These are phyloP conservation scores for Gymnopilus dilepis DNA, from an alignment of 768 basidiomycete genomes.

Conservation along the genomic window DNA sequence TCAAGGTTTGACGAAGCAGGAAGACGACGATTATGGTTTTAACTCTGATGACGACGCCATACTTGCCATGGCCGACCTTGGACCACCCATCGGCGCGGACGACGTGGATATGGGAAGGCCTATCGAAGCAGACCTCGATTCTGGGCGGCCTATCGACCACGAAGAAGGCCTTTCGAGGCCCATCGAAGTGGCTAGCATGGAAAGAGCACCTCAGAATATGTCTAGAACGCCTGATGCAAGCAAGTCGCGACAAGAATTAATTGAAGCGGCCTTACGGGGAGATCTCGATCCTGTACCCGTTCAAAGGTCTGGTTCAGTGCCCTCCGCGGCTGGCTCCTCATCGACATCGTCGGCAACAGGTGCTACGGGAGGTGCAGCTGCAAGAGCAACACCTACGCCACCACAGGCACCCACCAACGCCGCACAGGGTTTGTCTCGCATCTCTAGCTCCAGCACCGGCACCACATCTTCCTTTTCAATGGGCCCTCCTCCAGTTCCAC, in stretches of 20 bases:
- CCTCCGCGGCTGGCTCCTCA: neutral
- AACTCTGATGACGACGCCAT: conserved; percentile 73
- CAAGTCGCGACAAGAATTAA: conserved; percentile 24
- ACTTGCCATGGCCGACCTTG: conserved; percentile 59
- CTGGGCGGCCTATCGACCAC: conserved; percentile 48
- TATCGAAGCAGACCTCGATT: conserved; percentile 43
- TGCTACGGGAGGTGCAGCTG: neutral
- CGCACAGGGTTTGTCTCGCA: too few relatives aligned
- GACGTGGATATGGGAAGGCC: conserved; percentile 49
- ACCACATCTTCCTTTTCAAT: conserved; percentile 1
- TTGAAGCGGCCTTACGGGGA: conserved; percentile 23
- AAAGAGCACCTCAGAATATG: neutral
- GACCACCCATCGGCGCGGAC: conserved; percentile 43
- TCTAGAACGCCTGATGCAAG: neutral
- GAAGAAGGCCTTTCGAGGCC: conserved; percentile 39
- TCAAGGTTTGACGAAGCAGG: conserved; percentile 13
- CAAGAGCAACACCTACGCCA: neutral
- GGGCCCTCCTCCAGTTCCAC: conserved; percentile 15
- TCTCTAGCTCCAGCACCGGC: neutral
- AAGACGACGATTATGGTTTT: conserved; percentile 53
- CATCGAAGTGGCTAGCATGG: conserved; percentile 24
- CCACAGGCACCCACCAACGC: neutral
- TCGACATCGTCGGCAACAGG: neutral
- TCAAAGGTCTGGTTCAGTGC: neutral
- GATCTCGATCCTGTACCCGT: neutral